Percentiles rank a stretch among this genome's conserved stretches.
These are phyloP conservation scores for Santalum album DNA, from an alignment of 164 flowering plant species.

Conservation along the genomic window DNA sequence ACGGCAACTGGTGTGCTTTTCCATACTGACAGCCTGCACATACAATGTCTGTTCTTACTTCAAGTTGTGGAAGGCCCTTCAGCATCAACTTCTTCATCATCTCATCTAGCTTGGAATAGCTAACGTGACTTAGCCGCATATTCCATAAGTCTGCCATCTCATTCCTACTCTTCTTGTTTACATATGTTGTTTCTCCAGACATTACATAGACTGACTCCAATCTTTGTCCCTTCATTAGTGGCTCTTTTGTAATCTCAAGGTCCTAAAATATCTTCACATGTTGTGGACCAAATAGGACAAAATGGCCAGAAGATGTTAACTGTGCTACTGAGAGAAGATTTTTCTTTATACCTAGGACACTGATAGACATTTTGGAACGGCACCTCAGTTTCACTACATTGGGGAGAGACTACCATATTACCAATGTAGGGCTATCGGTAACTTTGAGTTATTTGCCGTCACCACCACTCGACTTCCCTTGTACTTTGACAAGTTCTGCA, in stretches of 20 bases:
- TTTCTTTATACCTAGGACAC: neutral
- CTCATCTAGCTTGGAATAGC: neutral
- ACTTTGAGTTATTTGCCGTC: neutral
- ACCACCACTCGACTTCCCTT: neutral
- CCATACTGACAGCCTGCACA: neutral
- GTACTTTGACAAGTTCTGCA: neutral
- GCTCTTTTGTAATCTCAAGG: neutral
- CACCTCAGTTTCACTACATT: no score
- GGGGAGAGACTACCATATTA: neutral
- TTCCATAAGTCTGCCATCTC: neutral
- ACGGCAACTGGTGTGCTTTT: neutral
- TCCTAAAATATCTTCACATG: neutral
- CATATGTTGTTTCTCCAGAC: neutral
- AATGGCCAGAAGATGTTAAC: neutral
- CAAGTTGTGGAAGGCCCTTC: neutral
- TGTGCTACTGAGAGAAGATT: neutral
- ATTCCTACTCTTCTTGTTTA: neutral
- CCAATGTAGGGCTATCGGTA: neutral
- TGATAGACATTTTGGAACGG: neutral
- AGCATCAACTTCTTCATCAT: neutral
- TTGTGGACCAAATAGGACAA: neutral
- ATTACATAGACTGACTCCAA: neutral
- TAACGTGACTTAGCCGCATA: neutral
- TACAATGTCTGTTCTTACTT: neutral
- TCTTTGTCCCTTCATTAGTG: neutral